phyloP scores from a whole-genome alignment of 768 basidiomycete genomes.

The Russula foetens region DNA sequence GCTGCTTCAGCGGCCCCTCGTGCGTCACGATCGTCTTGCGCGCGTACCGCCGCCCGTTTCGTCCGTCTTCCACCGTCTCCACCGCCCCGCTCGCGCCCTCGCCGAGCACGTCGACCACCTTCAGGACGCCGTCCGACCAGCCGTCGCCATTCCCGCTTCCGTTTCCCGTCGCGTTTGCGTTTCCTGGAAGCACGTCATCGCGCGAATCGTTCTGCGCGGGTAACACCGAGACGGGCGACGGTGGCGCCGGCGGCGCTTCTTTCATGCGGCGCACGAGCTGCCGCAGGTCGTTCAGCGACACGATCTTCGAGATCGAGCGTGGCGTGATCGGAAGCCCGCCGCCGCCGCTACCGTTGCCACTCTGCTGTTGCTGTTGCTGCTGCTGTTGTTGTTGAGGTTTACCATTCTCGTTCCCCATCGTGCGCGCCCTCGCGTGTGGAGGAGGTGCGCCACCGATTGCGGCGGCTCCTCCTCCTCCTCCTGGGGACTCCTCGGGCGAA shows the following conservation, averaged over 20 bases:
- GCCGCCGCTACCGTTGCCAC: too few relatives aligned
- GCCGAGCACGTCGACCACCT: constrained; percentile 64
- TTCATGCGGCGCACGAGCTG: constrained; percentile 15
- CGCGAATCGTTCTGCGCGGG: not conserved
- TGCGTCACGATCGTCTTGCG: constrained; percentile 84
- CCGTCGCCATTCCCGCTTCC: not conserved
- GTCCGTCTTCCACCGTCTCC: constrained; percentile 74
- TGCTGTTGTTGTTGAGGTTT: too few relatives aligned
- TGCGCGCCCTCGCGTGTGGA: too few relatives aligned
- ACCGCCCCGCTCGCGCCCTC: constrained; percentile 92
- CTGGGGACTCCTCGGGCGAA: not conserved
- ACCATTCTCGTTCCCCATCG: too few relatives aligned
- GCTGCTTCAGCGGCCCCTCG: constrained; percentile 79
- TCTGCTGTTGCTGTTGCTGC: not conserved
- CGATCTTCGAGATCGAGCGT: constrained; percentile 13
- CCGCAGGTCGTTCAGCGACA: constrained; percentile 9
- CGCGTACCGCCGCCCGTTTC: constrained; percentile 70
- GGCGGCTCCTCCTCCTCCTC: too few relatives aligned
- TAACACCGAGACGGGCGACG: not conserved
- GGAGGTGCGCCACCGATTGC: too few relatives aligned
- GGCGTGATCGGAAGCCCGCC: constrained; percentile 8
- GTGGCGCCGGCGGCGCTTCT: not conserved
- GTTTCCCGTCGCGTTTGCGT: not conserved
- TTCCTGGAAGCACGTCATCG: not conserved
- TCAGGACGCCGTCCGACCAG: constrained; percentile 58